Evolutionary conservation across 2,329 filamentous ascomycete genomes (phyloP).

Genomic region (Magnaporthales sp.): DNA sequence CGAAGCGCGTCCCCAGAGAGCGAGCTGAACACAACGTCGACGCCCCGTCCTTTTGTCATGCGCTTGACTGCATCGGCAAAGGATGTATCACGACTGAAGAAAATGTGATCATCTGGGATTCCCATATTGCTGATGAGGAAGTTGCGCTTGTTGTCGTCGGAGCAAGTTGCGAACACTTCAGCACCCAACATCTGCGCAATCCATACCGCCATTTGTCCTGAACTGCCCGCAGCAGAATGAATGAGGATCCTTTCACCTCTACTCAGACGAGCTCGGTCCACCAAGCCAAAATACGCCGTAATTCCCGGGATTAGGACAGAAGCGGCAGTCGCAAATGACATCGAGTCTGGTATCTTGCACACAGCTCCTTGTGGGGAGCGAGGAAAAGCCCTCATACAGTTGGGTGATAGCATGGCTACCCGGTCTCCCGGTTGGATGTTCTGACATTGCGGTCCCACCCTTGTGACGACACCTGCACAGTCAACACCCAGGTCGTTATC

Average conservation of each 20-base stretch:
- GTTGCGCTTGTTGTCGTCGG: slow-evolving; percentile 24
- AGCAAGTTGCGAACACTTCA: slow-evolving; percentile 24
- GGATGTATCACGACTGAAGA: slow-evolving; percentile 17
- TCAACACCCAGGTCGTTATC: slow-evolving; percentile 22
- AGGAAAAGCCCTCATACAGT: slow-evolving; percentile 1
- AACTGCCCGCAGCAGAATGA: slow-evolving; percentile 13
- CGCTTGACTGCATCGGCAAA: slow-evolving; percentile 5
- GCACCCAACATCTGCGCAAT: slow-evolving; percentile 9
- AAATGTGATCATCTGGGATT: slow-evolving; percentile 22
- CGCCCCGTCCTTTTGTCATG: slow-evolving; percentile 21
- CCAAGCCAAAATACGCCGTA: slow-evolving; percentile 18
- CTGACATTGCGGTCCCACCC: slow-evolving; percentile 20
- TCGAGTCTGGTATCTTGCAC: slow-evolving; percentile 17
- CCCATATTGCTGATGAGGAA: slow-evolving; percentile 17
- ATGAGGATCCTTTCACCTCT: slow-evolving; percentile 13
- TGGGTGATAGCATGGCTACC: slow-evolving; percentile 8
- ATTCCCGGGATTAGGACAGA: slow-evolving; percentile 15
- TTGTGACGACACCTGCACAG: slow-evolving; percentile 19
- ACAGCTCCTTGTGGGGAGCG: slow-evolving; percentile 14
- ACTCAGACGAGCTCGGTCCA: slow-evolving; percentile 15
- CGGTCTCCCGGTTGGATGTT: slow-evolving; percentile 18
- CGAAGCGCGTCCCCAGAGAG: slow-evolving; percentile 23
- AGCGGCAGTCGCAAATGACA: slow-evolving; percentile 12
- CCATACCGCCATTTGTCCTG: slow-evolving; percentile 12
- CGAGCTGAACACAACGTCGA: slow-evolving; percentile 27